A percentile compares a stretch with the other conserved stretches of the same genome.
Conservation (phyloP, 495 filamentous ascomycete species). For the Corynascus novoguineensis region DNA sequence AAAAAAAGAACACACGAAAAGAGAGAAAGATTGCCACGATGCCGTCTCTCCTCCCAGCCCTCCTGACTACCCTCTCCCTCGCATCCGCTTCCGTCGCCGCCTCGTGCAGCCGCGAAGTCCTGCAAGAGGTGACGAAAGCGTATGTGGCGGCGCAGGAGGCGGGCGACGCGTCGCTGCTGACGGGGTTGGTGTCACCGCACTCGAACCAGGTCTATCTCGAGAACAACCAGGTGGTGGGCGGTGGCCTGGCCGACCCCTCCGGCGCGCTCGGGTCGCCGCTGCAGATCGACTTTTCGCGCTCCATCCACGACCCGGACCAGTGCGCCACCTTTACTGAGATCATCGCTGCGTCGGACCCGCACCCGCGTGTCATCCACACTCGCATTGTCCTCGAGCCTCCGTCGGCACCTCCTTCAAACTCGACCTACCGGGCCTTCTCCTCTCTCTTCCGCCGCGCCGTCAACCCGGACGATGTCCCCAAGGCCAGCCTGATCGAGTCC, state of each 20-base stretch:
- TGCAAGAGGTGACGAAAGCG: slow-evolving; percentile 16
- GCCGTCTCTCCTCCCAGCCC: slow-evolving; percentile 1
- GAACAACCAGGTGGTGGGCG: slow-evolving; percentile 38
- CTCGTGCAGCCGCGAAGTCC: slow-evolving; percentile 21
- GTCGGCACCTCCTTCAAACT: too few species aligned
- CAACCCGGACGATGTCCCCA: slow-evolving; percentile 31
- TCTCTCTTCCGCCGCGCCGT: too few species aligned
- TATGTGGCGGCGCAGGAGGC: slow-evolving; percentile 22
- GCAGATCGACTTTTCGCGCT: slow-evolving; percentile 39
- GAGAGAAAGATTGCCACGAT: slow-evolving; percentile 10
- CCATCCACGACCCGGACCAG: slow-evolving; percentile 36
- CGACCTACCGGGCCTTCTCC: too few species aligned
- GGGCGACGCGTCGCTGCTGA: slow-evolving; percentile 18
- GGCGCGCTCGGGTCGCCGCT: slow-evolving; percentile 36
- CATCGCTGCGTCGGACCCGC: slow-evolving; percentile 34
- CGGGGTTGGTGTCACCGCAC: not conserved
- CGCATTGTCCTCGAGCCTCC: slow-evolving; percentile 28
- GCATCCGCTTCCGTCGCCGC: slow-evolving; percentile 11
- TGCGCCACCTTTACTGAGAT: slow-evolving; percentile 48
- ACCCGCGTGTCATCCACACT: slow-evolving; percentile 37
- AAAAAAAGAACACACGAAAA: too few species aligned
- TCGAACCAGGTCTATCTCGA: slow-evolving; percentile 26
- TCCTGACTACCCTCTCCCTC: slow-evolving; percentile 5
- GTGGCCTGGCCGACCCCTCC: slow-evolving; percentile 27
- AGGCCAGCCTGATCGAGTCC: slow-evolving; percentile 30